phyloP scores from a whole-genome alignment of 257 asterid genomes.

The Solanum virginianum region DNA sequence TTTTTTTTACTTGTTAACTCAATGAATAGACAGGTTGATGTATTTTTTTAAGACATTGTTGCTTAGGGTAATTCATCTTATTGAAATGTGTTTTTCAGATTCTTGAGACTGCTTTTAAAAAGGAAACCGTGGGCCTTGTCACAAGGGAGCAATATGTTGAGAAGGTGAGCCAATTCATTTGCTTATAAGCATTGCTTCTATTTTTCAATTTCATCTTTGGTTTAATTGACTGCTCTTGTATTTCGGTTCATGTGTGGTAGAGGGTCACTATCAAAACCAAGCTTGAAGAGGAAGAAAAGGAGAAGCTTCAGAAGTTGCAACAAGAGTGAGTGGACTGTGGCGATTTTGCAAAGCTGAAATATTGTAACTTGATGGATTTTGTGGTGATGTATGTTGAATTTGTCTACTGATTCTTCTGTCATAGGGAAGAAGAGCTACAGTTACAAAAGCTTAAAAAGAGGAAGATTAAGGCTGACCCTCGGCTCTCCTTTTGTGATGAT shows the following conservation, averaged over 20 bases:
- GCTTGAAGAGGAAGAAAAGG: constrained; percentile 97
- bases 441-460: constrained; percentile 80
- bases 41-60: not conserved
- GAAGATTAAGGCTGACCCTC: constrained; percentile 82
- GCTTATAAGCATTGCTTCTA: not conserved
- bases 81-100: constrained; percentile 22
- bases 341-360: not conserved
- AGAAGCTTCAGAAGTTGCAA: constrained; percentile 89
- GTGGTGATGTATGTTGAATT: not conserved
- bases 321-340: constrained; percentile 57
- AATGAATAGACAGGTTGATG: not conserved
- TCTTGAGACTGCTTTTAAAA: constrained; percentile 95
- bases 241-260: constrained; percentile 21
- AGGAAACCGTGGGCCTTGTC: constrained; percentile 98
- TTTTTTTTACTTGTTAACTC: not conserved
- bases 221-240: not conserved
- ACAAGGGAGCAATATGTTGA: constrained; percentile 94
- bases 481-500: constrained; percentile 85
- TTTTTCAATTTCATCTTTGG: not conserved
- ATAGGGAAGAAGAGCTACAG: constrained; percentile 95
- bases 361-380: not conserved
- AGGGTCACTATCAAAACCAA: constrained; percentile 85
- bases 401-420: not conserved
- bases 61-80: not conserved
- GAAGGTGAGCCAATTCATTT: constrained; percentile 36